phyloP scores from a whole-genome alignment of 2,329 filamentous ascomycete species.

The Lasiodiplodia citricola region DNA sequence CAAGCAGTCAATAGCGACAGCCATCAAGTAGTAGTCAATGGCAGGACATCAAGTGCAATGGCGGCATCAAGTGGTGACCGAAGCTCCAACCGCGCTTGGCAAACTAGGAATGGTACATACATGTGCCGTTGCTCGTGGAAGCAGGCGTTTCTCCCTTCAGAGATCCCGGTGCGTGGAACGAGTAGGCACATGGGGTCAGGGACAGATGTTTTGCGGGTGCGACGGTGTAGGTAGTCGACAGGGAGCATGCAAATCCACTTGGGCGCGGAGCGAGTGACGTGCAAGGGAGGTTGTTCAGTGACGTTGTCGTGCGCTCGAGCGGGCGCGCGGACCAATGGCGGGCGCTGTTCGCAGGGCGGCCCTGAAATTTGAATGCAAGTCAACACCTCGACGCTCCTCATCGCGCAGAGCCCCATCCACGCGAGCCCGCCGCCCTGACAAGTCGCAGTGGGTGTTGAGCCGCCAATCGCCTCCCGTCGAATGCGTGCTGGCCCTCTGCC shows the following conservation, averaged over 20 bases:
- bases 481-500: constrained; percentile 26
- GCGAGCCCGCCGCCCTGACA: constrained; percentile 3
- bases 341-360: constrained; percentile 12
- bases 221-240: background rate
- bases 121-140: background rate
- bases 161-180: background rate
- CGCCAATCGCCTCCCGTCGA: constrained; percentile 9
- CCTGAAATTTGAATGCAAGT: constrained; percentile 25
- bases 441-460: constrained; percentile 13
- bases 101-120: background rate
- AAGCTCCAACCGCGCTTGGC: background rate
- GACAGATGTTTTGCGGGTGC: background rate
- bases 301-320: constrained; percentile 15
- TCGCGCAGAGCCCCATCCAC: constrained; percentile 16
- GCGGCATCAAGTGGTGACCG: background rate
- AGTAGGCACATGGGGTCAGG: background rate
- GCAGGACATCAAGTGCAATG: too few species aligned
- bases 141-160: background rate
- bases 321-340: constrained; percentile 17
- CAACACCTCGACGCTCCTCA: constrained; percentile 21
- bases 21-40: too few species aligned
- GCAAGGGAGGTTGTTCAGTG: constrained; percentile 14
- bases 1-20: too few species aligned
- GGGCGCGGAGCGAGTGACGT: constrained; percentile 3
- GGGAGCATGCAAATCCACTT: background rate